Conservation (phyloP, 768 basidiomycete species). For the Leccinum arenicola region DNA sequence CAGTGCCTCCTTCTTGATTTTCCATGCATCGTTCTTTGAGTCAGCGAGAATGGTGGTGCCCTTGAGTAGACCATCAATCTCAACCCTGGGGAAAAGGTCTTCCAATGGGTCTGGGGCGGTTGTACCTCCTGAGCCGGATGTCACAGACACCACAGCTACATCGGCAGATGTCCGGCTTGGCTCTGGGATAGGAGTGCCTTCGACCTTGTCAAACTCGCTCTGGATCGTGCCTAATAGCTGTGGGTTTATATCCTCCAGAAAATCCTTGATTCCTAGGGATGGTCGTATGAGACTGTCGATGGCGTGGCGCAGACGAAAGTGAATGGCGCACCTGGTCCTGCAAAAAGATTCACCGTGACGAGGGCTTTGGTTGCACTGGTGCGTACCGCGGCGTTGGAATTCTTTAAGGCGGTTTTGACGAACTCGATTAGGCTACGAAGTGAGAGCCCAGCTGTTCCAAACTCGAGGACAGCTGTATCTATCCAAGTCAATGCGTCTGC, state of each 20-base stretch:
- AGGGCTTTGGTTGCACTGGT: slow-evolving; percentile 91
- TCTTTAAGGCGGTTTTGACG: slow-evolving; percentile 80
- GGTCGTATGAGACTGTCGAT: slow-evolving; percentile 1
- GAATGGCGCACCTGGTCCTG: slow-evolving; percentile 69
- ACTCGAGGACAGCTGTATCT: slow-evolving; percentile 80
- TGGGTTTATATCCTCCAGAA: slow-evolving; percentile 92
- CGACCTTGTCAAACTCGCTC: slow-evolving; percentile 89
- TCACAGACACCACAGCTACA: slow-evolving; percentile 49
- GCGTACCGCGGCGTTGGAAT: slow-evolving; percentile 91
- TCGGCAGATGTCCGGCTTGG: slow-evolving; percentile 79
- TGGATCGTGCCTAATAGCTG: slow-evolving; percentile 89
- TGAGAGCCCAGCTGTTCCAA: slow-evolving; percentile 85
- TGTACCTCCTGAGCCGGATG: slow-evolving; percentile 40
- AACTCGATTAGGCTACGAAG: slow-evolving; percentile 87
- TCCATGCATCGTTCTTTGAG: slow-evolving; percentile 93
- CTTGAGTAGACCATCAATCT: slow-evolving; percentile 82
- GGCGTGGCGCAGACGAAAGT: not conserved
- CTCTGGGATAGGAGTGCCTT: slow-evolving; percentile 71
- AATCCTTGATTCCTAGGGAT: slow-evolving; percentile 78
- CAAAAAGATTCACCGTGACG: slow-evolving; percentile 88
- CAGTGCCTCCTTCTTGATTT: slow-evolving; percentile 92
- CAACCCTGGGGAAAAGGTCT: slow-evolving; percentile 93
- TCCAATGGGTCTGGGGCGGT: slow-evolving; percentile 71
- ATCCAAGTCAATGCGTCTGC: slow-evolving; percentile 91
- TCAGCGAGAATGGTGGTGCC: slow-evolving; percentile 81